Conservation (phyloP, 2,329 filamentous ascomycete species). For the Xylaria sp. region DNA sequence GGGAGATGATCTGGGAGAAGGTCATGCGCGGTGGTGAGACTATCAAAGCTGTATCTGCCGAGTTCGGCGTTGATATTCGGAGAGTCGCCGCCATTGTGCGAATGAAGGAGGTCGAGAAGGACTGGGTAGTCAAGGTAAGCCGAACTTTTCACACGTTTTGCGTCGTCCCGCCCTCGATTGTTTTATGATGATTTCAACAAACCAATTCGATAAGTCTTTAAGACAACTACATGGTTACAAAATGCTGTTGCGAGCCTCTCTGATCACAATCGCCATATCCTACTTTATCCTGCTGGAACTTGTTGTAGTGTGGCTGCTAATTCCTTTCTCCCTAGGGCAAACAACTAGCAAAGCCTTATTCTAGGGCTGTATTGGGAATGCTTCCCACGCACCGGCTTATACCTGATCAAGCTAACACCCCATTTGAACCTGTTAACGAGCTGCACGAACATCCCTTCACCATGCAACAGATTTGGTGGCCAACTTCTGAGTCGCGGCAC, state of each 20-base stretch:
- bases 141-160: neutral
- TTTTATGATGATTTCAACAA: conserved; percentile 56
- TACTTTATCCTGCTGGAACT: conserved; percentile 16
- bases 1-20: conserved; percentile 67
- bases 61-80: conserved; percentile 73
- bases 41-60: conserved; percentile 70
- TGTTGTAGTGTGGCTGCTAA: conserved; percentile 18
- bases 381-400: conserved; percentile 62
- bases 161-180: conserved; percentile 7
- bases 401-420: conserved; percentile 42
- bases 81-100: conserved; percentile 80
- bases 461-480: conserved; percentile 59
- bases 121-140: conserved; percentile 70
- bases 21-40: conserved; percentile 62
- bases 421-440: conserved; percentile 60
- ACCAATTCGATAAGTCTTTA: conserved; percentile 99
- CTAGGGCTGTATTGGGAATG: conserved; percentile 71
- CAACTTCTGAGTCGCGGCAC: conserved; percentile 56
- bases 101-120: conserved; percentile 78
- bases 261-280: conserved; percentile 42
- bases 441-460: conserved; percentile 57
- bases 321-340: conserved; percentile 54
- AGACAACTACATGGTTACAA: conserved; percentile 92
- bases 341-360: conserved; percentile 69
- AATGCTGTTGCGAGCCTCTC: conserved; percentile 67